Evolutionary conservation across 805 yeast genomes (phyloP).

Genomic region (Lipomyces chichibuensis): DNA sequence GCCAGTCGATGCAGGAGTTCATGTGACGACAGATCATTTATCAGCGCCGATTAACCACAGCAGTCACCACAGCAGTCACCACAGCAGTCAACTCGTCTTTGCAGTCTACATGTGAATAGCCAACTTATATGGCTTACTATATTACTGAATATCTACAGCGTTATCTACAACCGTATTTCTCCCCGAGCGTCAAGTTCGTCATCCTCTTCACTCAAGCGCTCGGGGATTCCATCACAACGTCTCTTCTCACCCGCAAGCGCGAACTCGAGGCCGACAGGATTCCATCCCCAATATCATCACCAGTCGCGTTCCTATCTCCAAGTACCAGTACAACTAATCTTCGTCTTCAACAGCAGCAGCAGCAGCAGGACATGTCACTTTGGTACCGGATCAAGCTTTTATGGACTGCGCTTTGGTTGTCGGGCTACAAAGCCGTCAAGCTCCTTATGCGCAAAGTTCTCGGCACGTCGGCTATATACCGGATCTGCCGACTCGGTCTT

Average conservation of each 20-base stretch:
- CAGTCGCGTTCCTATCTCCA: not conserved
- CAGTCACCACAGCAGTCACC: not conserved
- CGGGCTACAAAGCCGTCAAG: slow-evolving; percentile 22
- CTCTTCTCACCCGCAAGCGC: slow-evolving; percentile 2
- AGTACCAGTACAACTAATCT: not conserved
- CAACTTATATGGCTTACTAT: not conserved
- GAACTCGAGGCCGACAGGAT: not conserved
- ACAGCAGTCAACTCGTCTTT: not conserved
- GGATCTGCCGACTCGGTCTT: slow-evolving; percentile 29
- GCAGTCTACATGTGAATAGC: not conserved
- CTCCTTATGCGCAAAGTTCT: slow-evolving; percentile 14
- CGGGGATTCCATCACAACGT: not conserved
- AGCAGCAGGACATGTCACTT: not conserved
- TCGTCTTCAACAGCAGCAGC: not conserved
- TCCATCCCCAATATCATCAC: not conserved
- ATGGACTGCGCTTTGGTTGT: not conserved
- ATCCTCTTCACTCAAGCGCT: not conserved
- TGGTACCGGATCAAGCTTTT: not conserved
- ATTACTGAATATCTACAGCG: not conserved
- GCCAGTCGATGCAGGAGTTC: not conserved
- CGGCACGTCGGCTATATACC: slow-evolving; percentile 26
- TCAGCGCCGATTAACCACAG: not conserved
- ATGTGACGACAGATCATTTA: not conserved
- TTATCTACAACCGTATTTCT: not conserved
- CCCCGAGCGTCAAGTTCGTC: not conserved